These are phyloP conservation scores for Haemoproteus tartakovskyi DNA, from an alignment of 169 alveolate genomes.

Conservation along the genomic window DNA sequence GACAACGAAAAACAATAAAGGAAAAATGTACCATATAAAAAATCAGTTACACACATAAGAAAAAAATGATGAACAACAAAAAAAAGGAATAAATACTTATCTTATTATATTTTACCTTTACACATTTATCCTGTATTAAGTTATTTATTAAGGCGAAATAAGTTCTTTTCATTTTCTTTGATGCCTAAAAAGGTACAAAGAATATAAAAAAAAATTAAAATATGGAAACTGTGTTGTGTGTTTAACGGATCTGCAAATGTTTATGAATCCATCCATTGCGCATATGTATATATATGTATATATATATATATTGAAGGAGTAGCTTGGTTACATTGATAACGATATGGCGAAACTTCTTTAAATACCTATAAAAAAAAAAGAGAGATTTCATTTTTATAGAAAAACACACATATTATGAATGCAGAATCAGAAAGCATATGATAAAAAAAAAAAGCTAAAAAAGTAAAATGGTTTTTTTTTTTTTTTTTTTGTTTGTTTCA, in stretches of 20 bases:
- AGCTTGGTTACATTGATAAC: slow-evolving; percentile 45
- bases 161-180: slow-evolving; percentile 55
- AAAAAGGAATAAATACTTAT: not conserved
- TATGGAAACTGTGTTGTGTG: too few relatives aligned
- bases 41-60: too few relatives aligned
- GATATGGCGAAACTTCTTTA: slow-evolving; percentile 45
- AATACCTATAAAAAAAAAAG: slow-evolving; percentile 22
- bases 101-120: slow-evolving; percentile 25
- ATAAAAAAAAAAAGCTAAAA: not conserved
- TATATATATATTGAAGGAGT: too few relatives aligned
- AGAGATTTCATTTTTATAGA: too few relatives aligned
- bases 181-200: slow-evolving; percentile 9
- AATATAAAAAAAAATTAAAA: too few relatives aligned
- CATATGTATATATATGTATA: not conserved
- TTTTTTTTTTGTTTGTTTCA: not conserved
- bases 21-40: too few relatives aligned
- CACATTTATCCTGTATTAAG: slow-evolving; percentile 62
- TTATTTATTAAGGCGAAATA: slow-evolving; percentile 52
- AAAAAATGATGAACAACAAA: too few relatives aligned
- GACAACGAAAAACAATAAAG: not conserved
- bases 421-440: too few relatives aligned
- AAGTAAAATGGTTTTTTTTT: not conserved
- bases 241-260: too few relatives aligned
- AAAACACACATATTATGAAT: too few relatives aligned
- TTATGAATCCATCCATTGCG: not conserved